phyloP scores from a whole-genome alignment of 1,284 basidiomycete genomes.

The Inonotus hispidus region DNA sequence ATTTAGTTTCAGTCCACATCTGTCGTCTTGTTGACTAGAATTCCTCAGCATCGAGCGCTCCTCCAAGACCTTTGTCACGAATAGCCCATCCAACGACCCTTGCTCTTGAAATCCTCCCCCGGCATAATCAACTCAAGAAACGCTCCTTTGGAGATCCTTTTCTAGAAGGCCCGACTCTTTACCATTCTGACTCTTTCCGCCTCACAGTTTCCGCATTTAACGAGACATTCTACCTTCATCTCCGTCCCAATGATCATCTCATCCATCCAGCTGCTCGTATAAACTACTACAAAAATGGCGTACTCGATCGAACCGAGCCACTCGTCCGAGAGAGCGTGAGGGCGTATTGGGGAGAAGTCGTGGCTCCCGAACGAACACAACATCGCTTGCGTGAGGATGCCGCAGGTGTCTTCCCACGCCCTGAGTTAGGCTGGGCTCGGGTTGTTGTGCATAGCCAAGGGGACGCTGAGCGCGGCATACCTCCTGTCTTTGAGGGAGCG shows the following conservation, averaged over 20 bases:
- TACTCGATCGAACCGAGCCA: constrained; percentile 43
- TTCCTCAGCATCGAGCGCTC: constrained; percentile 43
- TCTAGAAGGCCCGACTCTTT: constrained; percentile 38
- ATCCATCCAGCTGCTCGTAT: constrained; percentile 73
- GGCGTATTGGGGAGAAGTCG: constrained; percentile 67
- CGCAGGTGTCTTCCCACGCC: constrained; percentile 40
- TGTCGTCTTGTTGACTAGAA: not conserved
- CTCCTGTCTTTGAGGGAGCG: constrained; percentile 70
- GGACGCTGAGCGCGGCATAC: constrained; percentile 37
- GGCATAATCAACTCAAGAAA: constrained; percentile 33
- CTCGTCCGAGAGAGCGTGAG: constrained; percentile 50
- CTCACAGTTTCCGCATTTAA: constrained; percentile 59
- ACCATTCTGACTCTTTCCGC: constrained; percentile 59
- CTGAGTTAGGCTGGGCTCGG: constrained; percentile 63
- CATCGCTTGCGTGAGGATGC: constrained; percentile 57
- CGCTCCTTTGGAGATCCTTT: constrained; percentile 28
- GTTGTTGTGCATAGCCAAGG: constrained; percentile 68
- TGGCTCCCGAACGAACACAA: constrained; percentile 43
- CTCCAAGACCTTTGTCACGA: constrained; percentile 50
- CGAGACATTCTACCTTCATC: constrained; percentile 59
- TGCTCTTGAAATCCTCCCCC: constrained; percentile 63
- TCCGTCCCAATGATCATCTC: constrained; percentile 70
- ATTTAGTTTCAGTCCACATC: not conserved
- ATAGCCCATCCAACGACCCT: constrained; percentile 53
- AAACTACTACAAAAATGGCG: constrained; percentile 52